These are phyloP conservation scores for Dispira simplex DNA, from an alignment of 192 early-diverging fungal genomes.

Conservation along the genomic window DNA sequence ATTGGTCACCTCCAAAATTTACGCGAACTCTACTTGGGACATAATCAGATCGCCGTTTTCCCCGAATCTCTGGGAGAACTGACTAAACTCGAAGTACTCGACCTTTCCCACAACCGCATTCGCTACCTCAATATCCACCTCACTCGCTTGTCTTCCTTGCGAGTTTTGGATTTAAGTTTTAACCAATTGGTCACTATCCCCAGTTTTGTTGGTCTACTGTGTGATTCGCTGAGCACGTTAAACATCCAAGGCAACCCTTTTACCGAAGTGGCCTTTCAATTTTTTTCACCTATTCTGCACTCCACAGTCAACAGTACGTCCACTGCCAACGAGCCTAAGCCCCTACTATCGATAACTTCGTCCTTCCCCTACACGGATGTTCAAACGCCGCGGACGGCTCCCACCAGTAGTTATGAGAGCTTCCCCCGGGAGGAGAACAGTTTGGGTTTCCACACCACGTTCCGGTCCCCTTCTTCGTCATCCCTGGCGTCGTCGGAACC, in stretches of 20 bases:
- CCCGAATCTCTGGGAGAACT: conserved; percentile 22
- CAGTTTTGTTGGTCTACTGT: conserved; percentile 22
- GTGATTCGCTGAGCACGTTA: conserved; percentile 18
- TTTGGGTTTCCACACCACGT: not conserved
- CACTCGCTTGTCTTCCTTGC: conserved; percentile 20
- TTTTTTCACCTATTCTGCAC: conserved; percentile 20
- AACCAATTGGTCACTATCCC: conserved; percentile 21
- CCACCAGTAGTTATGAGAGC: not conserved
- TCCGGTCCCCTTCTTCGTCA: not conserved
- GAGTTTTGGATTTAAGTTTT: conserved; percentile 26
- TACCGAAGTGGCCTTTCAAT: conserved; percentile 15
- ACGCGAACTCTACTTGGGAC: conserved; percentile 22
- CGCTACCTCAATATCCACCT: conserved; percentile 15
- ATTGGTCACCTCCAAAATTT: conserved; percentile 20
- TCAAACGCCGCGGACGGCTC: too few species aligned
- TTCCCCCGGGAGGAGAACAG: not conserved
- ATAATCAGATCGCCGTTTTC: conserved; percentile 19
- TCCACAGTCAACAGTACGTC: not conserved
- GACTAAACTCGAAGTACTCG: conserved; percentile 22
- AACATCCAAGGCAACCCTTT: conserved; percentile 28
- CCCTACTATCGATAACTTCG: not conserved
- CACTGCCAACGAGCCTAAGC: not conserved
- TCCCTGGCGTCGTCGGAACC: not conserved
- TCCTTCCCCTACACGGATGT: not conserved
- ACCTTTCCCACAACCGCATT: conserved; percentile 24